Conservation (phyloP, 768 basidiomycete species). For the Trametes elegans region DNA sequence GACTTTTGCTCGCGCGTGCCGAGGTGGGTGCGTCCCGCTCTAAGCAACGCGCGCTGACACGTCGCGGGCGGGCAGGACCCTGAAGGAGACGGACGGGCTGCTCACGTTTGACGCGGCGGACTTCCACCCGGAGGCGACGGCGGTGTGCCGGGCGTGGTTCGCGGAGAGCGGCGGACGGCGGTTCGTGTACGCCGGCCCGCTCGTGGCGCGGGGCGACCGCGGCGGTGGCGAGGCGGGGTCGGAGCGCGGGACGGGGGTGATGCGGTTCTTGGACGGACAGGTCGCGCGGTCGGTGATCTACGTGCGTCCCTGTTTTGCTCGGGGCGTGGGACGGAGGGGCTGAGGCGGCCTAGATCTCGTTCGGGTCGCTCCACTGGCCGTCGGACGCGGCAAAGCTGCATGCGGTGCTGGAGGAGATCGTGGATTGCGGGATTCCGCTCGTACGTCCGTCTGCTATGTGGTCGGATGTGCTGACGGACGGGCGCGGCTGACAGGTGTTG, state of each 20-base stretch:
- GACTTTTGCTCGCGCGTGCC: too few species aligned
- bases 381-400: background rate
- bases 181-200: constrained; percentile 15
- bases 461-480: background rate
- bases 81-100: background rate
- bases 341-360: background rate
- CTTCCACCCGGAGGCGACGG: constrained; percentile 7
- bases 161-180: background rate
- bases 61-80: too few species aligned
- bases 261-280: constrained; percentile 14
- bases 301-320: background rate
- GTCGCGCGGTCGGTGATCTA: constrained; percentile 2
- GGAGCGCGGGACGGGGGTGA: constrained; percentile 4
- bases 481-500: background rate
- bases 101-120: constrained; percentile 6
- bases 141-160: background rate
- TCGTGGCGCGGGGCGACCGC: background rate
- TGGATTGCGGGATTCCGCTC: background rate
- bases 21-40: too few species aligned
- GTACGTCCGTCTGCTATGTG: background rate
- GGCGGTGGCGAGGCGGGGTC: background rate
- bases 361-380: constrained; percentile 6
- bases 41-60: too few species aligned
- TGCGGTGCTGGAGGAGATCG: background rate
- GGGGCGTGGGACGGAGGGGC: too few species aligned